These are phyloP conservation scores for Pestalotiopsis sp. DNA, from an alignment of 2,329 filamentous ascomycete species.

Conservation along the genomic window DNA sequence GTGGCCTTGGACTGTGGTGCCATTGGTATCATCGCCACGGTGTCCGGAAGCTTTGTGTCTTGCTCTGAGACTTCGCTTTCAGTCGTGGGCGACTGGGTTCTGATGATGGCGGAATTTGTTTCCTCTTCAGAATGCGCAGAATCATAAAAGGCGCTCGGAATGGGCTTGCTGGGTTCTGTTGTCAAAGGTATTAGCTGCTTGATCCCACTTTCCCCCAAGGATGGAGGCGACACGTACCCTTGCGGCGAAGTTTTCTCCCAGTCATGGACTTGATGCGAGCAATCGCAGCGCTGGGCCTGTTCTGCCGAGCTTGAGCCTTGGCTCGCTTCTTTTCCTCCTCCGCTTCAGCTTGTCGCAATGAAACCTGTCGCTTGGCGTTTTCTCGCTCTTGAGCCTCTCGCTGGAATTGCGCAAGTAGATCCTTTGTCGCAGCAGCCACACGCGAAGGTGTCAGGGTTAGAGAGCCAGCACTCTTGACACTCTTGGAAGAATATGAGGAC, in stretches of 20 bases:
- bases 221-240: background rate
- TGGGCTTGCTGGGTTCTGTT: background rate
- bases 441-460: background rate
- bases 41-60: too few relatives aligned
- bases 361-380: background rate
- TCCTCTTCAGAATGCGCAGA: slow-evolving; percentile 1
- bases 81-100: background rate
- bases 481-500: background rate
- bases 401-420: background rate
- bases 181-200: background rate
- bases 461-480: background rate
- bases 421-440: background rate
- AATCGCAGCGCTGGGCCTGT: background rate
- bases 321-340: background rate
- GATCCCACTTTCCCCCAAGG: too few relatives aligned
- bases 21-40: too few relatives aligned
- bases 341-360: background rate
- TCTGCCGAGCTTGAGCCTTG: background rate
- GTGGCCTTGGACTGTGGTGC: background rate
- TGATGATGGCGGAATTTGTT: background rate
- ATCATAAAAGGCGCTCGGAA: slow-evolving; percentile 1
- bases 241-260: background rate
- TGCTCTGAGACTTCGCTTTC: background rate
- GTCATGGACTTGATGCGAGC: slow-evolving; percentile 6
- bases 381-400: background rate